phyloP scores from a whole-genome alignment of 2,329 filamentous ascomycete genomes.

The Clonostachys byssicola region DNA sequence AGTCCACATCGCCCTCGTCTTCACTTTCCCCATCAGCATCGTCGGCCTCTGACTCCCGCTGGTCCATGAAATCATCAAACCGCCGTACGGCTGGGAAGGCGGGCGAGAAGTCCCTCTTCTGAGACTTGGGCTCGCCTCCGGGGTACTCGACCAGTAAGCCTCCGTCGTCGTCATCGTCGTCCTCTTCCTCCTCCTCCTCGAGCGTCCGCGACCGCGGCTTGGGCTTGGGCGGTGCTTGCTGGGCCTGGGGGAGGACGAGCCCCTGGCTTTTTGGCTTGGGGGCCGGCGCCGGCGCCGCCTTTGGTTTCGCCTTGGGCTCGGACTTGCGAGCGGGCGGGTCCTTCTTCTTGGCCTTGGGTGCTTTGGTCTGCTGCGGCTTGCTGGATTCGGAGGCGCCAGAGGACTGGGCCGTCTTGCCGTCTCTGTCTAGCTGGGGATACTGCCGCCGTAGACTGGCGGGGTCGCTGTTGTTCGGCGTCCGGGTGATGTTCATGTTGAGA shows the following conservation, averaged over 20 bases:
- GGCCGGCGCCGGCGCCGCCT: slow-evolving; percentile 3
- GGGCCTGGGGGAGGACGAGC: slow-evolving; percentile 27
- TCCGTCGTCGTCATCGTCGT: slow-evolving; percentile 52
- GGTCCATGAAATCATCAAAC: slow-evolving; percentile 49
- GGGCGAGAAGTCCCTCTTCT: slow-evolving; percentile 40
- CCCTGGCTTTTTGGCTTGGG: slow-evolving; percentile 20
- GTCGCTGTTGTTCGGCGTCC: slow-evolving; percentile 62
- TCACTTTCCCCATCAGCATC: slow-evolving; percentile 42
- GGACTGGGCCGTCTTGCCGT: slow-evolving; percentile 12
- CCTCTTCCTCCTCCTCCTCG: slow-evolving; percentile 43
- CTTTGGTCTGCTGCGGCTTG: slow-evolving; percentile 3
- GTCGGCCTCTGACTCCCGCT: slow-evolving; percentile 39
- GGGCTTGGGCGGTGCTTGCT: slow-evolving; percentile 18
- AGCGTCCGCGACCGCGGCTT: slow-evolving; percentile 17
- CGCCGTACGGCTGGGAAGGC: slow-evolving; percentile 40
- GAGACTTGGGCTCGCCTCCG: slow-evolving; percentile 33
- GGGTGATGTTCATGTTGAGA: slow-evolving; percentile 82
- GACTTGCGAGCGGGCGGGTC: slow-evolving; percentile 13
- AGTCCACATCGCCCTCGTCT: slow-evolving; percentile 41
- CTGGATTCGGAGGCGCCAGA: slow-evolving; percentile 6
- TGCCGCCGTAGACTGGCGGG: slow-evolving; percentile 59
- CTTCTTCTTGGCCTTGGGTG: slow-evolving; percentile 5
- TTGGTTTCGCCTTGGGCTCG: slow-evolving; percentile 5
- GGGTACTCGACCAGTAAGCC: slow-evolving; percentile 58
- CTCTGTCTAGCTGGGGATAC: slow-evolving; percentile 58